Base-by-base conservation (phyloP, 768 basidiomycete genomes). In the Russula virescens region DNA sequence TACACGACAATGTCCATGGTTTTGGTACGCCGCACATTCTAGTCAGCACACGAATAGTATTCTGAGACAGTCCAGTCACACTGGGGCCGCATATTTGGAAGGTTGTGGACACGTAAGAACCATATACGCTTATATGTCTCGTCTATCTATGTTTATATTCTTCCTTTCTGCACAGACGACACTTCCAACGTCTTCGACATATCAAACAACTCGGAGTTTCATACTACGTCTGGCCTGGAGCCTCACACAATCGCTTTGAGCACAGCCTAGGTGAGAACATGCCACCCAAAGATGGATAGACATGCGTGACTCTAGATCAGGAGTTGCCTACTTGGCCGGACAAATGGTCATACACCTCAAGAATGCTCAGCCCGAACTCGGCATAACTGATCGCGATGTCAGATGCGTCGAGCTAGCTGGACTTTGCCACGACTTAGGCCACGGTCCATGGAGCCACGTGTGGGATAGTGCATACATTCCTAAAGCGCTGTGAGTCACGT, bases 391-490 rank as follows among this genome's bases (percentile, higher is more conserved):
- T 48, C 79, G 89, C 21, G 89, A 94, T 62, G 77, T 92, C 34
- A 78, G 79, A 54, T 93, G 91, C 62, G 85, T 93, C 19, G 86
- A 88, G 61, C 76, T 93, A 25, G 91, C 91, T 0, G 91, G 89
- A 0, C 76, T 92, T 3, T 91, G 90, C 60, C 91, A 93, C 67
- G 91, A 93, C 71, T 81, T 93, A 4, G 91, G 89, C 0, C 91
- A 92, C 68, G 91, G 91, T 0, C 91, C 91, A 0, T 92, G 88
- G 85, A 87, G 84, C 62, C 91, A 94, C 71, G 86, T 93, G 9
- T 94, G 88, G 86, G 91, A 94, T 65, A 74, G 75, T 9, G 69
- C 77, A 56, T 91, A 90, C 71, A 90, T 94, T 55, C 89, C 89
- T 0, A 60, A 68, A 5, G 84, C 83, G 1, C 65, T 83, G 90